Evolutionary conservation across 2,329 filamentous ascomycete species (phyloP).

Genomic region (Ophiostoma sp.): DNA sequence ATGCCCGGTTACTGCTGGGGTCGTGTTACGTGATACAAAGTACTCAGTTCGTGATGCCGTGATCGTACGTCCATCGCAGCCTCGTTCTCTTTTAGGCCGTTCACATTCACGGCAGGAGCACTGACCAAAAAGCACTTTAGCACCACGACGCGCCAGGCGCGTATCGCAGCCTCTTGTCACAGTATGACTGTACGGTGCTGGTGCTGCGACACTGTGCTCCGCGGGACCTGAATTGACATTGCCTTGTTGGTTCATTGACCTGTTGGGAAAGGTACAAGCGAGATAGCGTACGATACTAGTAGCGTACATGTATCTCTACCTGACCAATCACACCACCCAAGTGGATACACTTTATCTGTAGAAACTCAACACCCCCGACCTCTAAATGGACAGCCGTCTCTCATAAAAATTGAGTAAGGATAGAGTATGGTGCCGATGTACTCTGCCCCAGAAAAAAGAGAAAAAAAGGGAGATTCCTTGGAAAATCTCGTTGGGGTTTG

Average conservation of each 20-base stretch:
- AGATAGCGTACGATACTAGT: background rate
- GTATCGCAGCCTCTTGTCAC: background rate
- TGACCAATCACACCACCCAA: background rate
- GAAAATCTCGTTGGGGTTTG: background rate
- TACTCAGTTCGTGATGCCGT: background rate
- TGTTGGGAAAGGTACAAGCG: background rate
- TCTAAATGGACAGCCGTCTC: background rate
- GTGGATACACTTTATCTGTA: background rate
- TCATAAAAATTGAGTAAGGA: background rate
- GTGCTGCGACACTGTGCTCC: background rate
- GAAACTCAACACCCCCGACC: constrained; percentile 11
- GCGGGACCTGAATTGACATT: background rate
- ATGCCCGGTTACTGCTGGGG: background rate
- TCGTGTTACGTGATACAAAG: background rate
- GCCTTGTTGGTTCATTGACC: no score
- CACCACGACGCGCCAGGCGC: constrained; percentile 9
- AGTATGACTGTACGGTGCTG: background rate
- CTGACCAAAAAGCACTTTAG: background rate
- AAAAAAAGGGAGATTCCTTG: background rate
- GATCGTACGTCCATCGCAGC: background rate
- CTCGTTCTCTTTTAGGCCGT: background rate
- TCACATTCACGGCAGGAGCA: background rate
- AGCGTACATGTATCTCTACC: background rate
- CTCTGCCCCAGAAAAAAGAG: constrained; percentile 4
- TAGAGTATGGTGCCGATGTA: constrained; percentile 3